These are phyloP conservation scores for Backusella australiensis DNA, from an alignment of 192 early-diverging fungal species.

Conservation along the genomic window DNA sequence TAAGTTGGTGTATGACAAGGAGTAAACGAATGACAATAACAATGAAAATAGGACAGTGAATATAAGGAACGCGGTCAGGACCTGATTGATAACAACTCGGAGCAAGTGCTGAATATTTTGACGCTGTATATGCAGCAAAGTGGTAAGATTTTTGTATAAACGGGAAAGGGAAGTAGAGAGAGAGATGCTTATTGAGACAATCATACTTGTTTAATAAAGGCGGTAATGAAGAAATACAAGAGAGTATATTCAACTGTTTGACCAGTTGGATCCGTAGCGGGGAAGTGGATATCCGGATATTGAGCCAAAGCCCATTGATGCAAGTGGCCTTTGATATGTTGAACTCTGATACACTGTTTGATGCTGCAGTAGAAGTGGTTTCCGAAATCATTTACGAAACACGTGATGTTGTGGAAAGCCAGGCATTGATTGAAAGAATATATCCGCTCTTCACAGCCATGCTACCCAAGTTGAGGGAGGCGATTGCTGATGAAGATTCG, in stretches of 20 bases:
- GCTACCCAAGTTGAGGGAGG: conserved; percentile 40
- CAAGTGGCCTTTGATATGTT: conserved; percentile 73
- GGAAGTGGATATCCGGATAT: conserved; percentile 63
- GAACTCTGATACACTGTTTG: conserved; percentile 70
- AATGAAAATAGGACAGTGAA: conserved; percentile 51
- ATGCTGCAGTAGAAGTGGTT: conserved; percentile 80
- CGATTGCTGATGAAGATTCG: conserved; percentile 67
- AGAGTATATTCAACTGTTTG: conserved; percentile 70
- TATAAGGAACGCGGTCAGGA: conserved; percentile 53
- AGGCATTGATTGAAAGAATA: conserved; percentile 58
- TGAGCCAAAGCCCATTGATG: conserved; percentile 66
- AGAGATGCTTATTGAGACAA: background rate
- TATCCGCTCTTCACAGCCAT: conserved; percentile 58
- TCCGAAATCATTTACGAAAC: conserved; percentile 79
- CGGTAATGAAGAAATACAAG: conserved; percentile 58
- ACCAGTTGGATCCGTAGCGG: conserved; percentile 81
- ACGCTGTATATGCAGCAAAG: conserved; percentile 63
- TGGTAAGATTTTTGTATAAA: conserved; percentile 34
- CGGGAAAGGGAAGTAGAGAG: background rate
- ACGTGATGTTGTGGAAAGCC: conserved; percentile 47
- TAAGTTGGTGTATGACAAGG: conserved; percentile 38
- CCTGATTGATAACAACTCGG: conserved; percentile 64
- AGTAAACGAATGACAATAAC: background rate
- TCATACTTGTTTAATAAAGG: conserved; percentile 17
- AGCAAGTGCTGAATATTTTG: conserved; percentile 71